Evolutionary conservation across 768 basidiomycete genomes (phyloP), one percentile per base, ranked within the genome.

Genomic region (Mycena sanguinolenta): DNA sequence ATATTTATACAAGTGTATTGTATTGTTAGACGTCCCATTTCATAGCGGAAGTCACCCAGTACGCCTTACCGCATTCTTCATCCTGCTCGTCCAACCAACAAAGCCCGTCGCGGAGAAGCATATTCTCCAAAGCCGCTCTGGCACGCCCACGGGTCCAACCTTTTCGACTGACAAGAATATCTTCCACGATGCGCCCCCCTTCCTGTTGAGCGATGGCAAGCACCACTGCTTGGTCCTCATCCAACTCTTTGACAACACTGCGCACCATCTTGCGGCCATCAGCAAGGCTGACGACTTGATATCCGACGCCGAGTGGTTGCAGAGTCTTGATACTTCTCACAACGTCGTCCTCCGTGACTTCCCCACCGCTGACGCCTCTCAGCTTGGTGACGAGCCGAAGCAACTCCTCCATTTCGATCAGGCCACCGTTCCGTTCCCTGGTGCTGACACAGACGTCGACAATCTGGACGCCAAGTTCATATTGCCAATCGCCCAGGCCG

Each of bases 51-150:
- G 93, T 92, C 14, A 97, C 86, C 96, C 96, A 98, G 78, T 95
- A 97, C 27, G 90, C 89, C 66, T 86, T 85, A 32, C 90, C 89
- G 34, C 82, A 84, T 19, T 77, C 78, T 73, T 90, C 89, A 62
- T 93, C 95, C 80, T 98, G 96, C 28, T 95, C 92, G 76, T 99
- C 98, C 34, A 99, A 77, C 98, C 98, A 99, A 67, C 95, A 97
- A 28, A 97, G 83, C 1, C 97, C 97, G 71, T 99, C 96, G 30
- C 92, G 86, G 70, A 95, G 85, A 17, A 97, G 87, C 91, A 97
- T 96, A 71, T 97, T 96, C 75, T 96, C 92, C 75, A 99, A 79
- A 2, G 92, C 96, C 14, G 89, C 86, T 57, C 86, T 84, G 5
- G 94, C 92, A 30, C 98, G 87, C 39, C 93, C 93, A 58, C 85